phyloP scores from a whole-genome alignment of 2,329 filamentous ascomycete genomes.

The Erysiphe pulchra region DNA sequence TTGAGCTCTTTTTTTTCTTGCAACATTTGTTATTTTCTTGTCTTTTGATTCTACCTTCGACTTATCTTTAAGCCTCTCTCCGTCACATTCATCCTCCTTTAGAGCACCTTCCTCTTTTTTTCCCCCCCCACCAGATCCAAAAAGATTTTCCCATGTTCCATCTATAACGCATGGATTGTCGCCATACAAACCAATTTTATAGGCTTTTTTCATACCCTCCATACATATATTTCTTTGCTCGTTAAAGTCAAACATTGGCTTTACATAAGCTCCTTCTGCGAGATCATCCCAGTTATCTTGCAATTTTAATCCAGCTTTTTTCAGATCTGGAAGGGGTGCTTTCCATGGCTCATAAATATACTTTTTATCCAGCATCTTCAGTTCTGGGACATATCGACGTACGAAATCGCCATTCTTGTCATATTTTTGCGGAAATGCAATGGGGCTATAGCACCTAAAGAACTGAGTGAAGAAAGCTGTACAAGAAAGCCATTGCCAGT shows the following conservation, averaged over 20 bases:
- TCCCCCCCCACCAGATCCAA: conserved; percentile 16
- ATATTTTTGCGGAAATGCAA: conserved; percentile 53
- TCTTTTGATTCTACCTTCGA: conserved; percentile 2
- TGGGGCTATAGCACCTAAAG: conserved; percentile 42
- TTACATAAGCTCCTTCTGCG: conserved; percentile 32
- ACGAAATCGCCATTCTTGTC: conserved; percentile 42
- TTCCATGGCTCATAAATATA: conserved; percentile 66
- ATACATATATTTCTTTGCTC: conserved; percentile 36
- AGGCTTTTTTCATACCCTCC: conserved; percentile 43
- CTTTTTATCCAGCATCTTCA: conserved; percentile 33
- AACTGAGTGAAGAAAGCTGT: conserved; percentile 52
- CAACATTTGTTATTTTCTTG: conserved; percentile 3
- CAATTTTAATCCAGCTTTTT: conserved; percentile 36
- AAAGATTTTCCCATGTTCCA: conserved; percentile 27
- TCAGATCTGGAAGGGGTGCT: conserved; percentile 40
- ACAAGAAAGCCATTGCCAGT: conserved; percentile 58
- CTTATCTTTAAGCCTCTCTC: conserved; percentile 3
- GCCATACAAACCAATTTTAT: conserved; percentile 36
- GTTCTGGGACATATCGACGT: conserved; percentile 38
- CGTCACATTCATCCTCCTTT: conserved; percentile 3
- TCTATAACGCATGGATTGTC: conserved; percentile 33
- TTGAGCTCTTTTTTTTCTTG: conserved; percentile 2
- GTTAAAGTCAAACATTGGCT: conserved; percentile 54
- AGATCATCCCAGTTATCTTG: conserved; percentile 24
- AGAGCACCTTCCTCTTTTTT: conserved; percentile 9